Conservation (phyloP, 805 yeast species). For the Myxozyma vanderwaltii region DNA sequence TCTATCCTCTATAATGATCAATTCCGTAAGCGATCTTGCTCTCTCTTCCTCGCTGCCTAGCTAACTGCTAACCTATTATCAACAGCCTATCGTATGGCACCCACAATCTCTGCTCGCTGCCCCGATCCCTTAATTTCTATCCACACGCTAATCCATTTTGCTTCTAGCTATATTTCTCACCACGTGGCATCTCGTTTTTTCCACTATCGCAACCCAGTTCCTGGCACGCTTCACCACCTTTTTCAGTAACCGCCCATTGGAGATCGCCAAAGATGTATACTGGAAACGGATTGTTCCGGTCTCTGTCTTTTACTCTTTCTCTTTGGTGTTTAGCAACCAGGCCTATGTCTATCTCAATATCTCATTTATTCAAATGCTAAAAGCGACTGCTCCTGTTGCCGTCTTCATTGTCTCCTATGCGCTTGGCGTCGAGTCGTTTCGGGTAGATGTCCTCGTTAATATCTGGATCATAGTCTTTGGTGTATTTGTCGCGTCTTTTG, state of each 20-base stretch:
- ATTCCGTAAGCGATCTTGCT: slow-evolving; percentile 17
- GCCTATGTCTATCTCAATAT: slow-evolving; percentile 38
- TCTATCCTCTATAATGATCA: slow-evolving; percentile 23
- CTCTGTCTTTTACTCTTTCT: slow-evolving; percentile 36
- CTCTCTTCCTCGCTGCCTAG: background rate
- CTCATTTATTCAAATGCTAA: slow-evolving; percentile 38
- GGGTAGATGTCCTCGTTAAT: slow-evolving; percentile 30
- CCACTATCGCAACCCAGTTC: slow-evolving; percentile 35
- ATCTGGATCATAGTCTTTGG: slow-evolving; percentile 37
- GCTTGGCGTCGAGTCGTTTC: slow-evolving; percentile 33
- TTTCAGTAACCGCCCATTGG: slow-evolving; percentile 27
- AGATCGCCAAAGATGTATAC: slow-evolving; percentile 28
- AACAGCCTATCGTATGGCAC: slow-evolving; percentile 26
- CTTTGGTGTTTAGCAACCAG: slow-evolving; percentile 34
- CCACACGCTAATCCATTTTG: background rate
- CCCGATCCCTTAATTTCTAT: background rate
- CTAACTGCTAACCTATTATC: background rate
- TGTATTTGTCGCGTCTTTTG: slow-evolving; percentile 36
- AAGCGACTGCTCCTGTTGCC: slow-evolving; percentile 38
- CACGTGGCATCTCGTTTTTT: slow-evolving; percentile 37
- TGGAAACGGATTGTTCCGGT: slow-evolving; percentile 34
- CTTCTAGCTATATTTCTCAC: slow-evolving; percentile 34
- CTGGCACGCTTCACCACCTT: slow-evolving; percentile 31
- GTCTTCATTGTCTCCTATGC: slow-evolving; percentile 35
- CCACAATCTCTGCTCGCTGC: too few relatives aligned